Evolutionary conservation across 192 early-diverging fungal species (phyloP).

Genomic region (Coemansia sp.): DNA sequence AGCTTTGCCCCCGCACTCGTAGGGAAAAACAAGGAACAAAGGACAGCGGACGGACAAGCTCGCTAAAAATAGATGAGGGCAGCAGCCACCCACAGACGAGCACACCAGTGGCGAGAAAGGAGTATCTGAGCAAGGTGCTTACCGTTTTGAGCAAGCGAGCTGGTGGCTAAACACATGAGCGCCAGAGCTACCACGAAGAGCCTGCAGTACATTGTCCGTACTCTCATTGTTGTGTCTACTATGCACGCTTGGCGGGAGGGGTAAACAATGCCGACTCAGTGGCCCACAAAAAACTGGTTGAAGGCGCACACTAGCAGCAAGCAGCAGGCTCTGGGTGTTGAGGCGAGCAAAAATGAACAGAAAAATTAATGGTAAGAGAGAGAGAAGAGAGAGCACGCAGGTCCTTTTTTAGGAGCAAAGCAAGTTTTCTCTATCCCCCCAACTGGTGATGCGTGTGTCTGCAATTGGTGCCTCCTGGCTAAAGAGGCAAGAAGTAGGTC

Average conservation of each 20-base stretch:
- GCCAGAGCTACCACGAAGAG: constrained; percentile 26
- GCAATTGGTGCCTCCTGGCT: neutral
- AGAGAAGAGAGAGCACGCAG: neutral
- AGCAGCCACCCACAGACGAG: neutral
- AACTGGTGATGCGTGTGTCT: neutral
- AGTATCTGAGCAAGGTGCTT: constrained; percentile 9
- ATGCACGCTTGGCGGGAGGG: neutral
- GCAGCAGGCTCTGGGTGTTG: neutral
- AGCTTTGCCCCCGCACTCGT: neutral
- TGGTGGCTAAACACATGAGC: constrained; percentile 25
- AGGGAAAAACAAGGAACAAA: neutral
- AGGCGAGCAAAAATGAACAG: constrained; percentile 2
- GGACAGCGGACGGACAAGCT: neutral
- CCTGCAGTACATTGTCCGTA: constrained; percentile 21
- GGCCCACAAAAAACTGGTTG: neutral
- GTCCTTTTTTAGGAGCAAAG: too few species aligned
- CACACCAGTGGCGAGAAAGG: constrained; percentile 1
- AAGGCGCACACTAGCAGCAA: constrained; percentile 1
- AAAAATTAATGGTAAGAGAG: neutral
- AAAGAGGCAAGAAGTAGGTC: neutral
- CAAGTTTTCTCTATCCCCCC: neutral
- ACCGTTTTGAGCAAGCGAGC: constrained; percentile 33
- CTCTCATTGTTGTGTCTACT: constrained; percentile 29
- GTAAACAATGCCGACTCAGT: neutral
- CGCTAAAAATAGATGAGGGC: constrained; percentile 11